Conservation (phyloP, 2,329 filamentous ascomycete species). For the Stachybotrys chlorohalonatus region DNA sequence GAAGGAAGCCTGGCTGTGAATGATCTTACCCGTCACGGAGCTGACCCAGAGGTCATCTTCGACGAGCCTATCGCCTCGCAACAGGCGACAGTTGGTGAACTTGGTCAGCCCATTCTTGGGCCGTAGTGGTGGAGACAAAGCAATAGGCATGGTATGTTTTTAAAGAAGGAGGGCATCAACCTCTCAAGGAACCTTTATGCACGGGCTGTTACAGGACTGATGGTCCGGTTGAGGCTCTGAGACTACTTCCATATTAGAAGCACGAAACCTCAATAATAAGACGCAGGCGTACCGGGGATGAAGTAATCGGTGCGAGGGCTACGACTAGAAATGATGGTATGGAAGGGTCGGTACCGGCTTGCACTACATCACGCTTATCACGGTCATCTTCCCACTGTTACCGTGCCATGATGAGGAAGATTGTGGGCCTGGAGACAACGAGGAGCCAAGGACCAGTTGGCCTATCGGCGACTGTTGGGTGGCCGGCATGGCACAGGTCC, state of each 20-base stretch:
- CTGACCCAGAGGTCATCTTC: slow-evolving; percentile 84
- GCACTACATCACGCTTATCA: background rate
- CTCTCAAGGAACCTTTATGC: background rate
- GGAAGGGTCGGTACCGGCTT: background rate
- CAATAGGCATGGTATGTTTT: slow-evolving; percentile 34
- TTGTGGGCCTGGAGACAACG: background rate
- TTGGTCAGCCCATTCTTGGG: slow-evolving; percentile 54
- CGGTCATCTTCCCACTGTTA: background rate
- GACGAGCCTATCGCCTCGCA: slow-evolving; percentile 59
- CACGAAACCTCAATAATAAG: background rate
- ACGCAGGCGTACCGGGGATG: background rate
- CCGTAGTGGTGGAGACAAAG: slow-evolving; percentile 24
- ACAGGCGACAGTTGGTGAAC: slow-evolving; percentile 78
- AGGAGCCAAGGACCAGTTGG: background rate
- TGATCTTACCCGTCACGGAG: slow-evolving; percentile 70
- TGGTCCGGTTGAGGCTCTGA: background rate
- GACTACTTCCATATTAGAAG: background rate
- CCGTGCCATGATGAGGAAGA: background rate
- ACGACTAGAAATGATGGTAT: background rate
- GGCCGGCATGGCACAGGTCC: background rate
- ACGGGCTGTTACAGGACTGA: background rate
- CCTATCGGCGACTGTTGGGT: background rate
- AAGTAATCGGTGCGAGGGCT: background rate
- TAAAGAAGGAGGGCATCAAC: slow-evolving; percentile 1
- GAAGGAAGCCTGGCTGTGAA: slow-evolving; percentile 58